A percentile compares a stretch with the other conserved stretches of the same genome.
These are phyloP conservation scores for Psilocybe cyanescens DNA, from an alignment of 768 basidiomycete genomes.

Conservation along the genomic window DNA sequence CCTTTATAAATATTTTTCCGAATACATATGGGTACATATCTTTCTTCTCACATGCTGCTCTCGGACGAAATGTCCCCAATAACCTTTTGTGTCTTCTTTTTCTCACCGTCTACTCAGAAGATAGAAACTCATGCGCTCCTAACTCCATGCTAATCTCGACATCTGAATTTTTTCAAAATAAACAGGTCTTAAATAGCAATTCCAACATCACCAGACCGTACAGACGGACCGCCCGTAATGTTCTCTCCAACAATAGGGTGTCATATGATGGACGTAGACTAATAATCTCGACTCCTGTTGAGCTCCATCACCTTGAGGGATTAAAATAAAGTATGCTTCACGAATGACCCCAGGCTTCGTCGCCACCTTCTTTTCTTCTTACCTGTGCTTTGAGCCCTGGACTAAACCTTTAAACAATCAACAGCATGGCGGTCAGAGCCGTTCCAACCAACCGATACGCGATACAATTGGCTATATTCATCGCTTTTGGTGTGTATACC, in stretches of 20 bases:
- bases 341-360: not conserved
- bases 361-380: conserved; percentile 14
- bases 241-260: not conserved
- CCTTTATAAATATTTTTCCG: not conserved
- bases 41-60: not conserved
- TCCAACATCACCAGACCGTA: not conserved
- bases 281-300: not conserved
- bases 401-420: not conserved
- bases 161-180: not conserved
- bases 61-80: not conserved
- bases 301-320: not conserved
- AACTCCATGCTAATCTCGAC: not conserved
- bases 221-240: not conserved
- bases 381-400: not conserved
- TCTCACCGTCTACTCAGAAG: not conserved
- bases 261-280: not conserved
- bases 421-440: conserved; percentile 38
- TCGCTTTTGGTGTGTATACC: conserved; percentile 65
- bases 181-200: not conserved
- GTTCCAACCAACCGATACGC: conserved; percentile 67
- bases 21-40: not conserved
- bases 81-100: not conserved
- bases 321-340: conserved; percentile 6
- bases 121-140: not conserved
- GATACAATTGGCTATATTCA: conserved; percentile 67